Conservation (phyloP, 371 early-diverging fungal genomes). For the Parasitella parasitica region DNA sequence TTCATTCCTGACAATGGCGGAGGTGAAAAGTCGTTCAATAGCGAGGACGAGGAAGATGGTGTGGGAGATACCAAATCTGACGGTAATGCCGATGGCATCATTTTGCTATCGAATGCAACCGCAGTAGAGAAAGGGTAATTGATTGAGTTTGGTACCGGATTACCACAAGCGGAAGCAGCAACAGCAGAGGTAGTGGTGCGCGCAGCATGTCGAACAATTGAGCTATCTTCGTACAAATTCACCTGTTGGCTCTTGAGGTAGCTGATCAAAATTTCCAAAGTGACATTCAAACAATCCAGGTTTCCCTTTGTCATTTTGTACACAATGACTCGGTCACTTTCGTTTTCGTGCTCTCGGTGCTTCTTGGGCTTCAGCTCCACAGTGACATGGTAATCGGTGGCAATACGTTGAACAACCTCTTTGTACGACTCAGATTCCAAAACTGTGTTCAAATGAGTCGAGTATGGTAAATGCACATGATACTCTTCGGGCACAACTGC, state of each 20-base stretch:
- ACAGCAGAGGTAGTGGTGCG: too few relatives aligned
- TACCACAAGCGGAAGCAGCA: background rate
- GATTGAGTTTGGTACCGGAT: background rate
- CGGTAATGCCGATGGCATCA: slow-evolving; percentile 6
- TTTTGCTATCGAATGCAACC: slow-evolving; percentile 8
- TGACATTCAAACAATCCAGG: slow-evolving; percentile 13
- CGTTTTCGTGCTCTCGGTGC: background rate
- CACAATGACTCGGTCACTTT: slow-evolving; percentile 12
- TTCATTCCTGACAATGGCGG: slow-evolving; percentile 5
- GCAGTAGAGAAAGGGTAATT: background rate
- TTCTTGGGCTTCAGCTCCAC: background rate
- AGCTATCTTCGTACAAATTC: slow-evolving; percentile 18
- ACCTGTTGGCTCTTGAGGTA: slow-evolving; percentile 25
- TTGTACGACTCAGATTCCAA: slow-evolving; percentile 18
- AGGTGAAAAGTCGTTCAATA: slow-evolving; percentile 11
- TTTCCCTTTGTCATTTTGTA: slow-evolving; percentile 19
- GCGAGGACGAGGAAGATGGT: slow-evolving; percentile 18
- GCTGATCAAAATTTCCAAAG: slow-evolving; percentile 15
- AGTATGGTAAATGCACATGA: slow-evolving; percentile 31
- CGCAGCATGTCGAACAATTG: slow-evolving; percentile 11
- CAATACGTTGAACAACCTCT: slow-evolving; percentile 4
- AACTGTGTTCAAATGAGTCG: slow-evolving; percentile 19
- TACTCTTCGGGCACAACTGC: slow-evolving; percentile 45
- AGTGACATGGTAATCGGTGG: slow-evolving; percentile 1
- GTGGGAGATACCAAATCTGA: slow-evolving; percentile 22